Evolutionary conservation across 1,284 basidiomycete species (phyloP).

Genomic region (Cutaneotrichosporon sp.): DNA sequence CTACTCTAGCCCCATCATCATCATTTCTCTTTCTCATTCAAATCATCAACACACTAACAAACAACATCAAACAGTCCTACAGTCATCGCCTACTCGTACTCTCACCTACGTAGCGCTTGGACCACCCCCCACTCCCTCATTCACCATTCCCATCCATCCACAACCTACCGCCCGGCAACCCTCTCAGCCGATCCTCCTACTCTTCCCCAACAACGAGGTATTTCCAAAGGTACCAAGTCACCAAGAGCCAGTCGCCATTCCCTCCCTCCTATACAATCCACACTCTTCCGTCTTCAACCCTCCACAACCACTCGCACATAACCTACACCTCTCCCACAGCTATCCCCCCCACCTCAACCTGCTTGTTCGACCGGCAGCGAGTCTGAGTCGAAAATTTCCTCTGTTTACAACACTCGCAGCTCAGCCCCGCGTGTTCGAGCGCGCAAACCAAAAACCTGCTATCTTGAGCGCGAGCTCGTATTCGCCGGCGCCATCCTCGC

Average conservation of each 20-base stretch:
- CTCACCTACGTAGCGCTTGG: no score
- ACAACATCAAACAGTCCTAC: no score
- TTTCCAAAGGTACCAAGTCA: not conserved
- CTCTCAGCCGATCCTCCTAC: not conserved
- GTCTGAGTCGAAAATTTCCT: not conserved
- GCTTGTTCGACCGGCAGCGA: not conserved
- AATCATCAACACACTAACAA: no score
- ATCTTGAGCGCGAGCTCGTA: not conserved
- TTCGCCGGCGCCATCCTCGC: not conserved
- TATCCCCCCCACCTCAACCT: not conserved
- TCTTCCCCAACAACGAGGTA: not conserved
- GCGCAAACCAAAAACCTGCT: not conserved
- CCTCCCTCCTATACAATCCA: not conserved
- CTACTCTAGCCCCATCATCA: no score
- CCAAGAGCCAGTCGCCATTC: not conserved
- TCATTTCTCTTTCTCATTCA: no score
- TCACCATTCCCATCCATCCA: not conserved
- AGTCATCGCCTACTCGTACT: no score
- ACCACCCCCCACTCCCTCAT: no score
- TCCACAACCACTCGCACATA: not conserved
- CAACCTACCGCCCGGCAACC: not conserved
- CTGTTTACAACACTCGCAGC: not conserved
- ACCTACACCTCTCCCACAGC: not conserved
- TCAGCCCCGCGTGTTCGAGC: not conserved
- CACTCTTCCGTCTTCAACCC: not conserved